Base-by-base conservation (phyloP, 345 rosid genomes). In the Ailanthus altissimus region DNA sequence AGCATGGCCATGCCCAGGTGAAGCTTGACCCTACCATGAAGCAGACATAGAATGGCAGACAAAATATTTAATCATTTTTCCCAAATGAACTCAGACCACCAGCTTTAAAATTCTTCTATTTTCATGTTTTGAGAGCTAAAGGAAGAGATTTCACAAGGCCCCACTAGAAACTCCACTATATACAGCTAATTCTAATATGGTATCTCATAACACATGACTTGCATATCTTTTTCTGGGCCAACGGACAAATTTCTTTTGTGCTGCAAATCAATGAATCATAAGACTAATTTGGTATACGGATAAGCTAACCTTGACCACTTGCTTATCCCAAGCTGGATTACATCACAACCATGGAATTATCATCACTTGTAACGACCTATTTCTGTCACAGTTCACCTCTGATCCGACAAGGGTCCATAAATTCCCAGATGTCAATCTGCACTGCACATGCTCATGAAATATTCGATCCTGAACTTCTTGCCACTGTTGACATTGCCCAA, bases 11-110 rank as follows among this genome's bases (percentile, higher is more conserved):
- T 51, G 78, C 45, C 67, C 84, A 78, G 77, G 79, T 78, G 61
- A 74, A 66, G 73, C 66, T 47, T 70, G 84, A 65, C 86, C 86
- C 87, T 80, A 88, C 86, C 73, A 77, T 56, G 79, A 82, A 56
- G 63, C 66, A 68, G 25, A 56, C 59, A 75, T 23, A 23, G 77
- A 81, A 82, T 84, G 89, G 90, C 90, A 82, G 92, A 85, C 90
- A 86, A 74, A 61, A 67, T 23, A 57, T 69, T 83, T 85, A 82
- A 81, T 89, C 79, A 85, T 85, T 64, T 68, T 46, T 50, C 63
- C 70, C 51, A 72, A 70, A 76, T 64, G 45, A 84, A 81, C 85
- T 71, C 67, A 73, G 70, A 65, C 88, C 90, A 87, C 89, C 46
- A 64, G 78, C 81, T 74, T 75, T 38, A 70, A n/a, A 78, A 82